Conservation (phyloP, 306 rosid genomes). For the Sicyos edulis region DNA sequence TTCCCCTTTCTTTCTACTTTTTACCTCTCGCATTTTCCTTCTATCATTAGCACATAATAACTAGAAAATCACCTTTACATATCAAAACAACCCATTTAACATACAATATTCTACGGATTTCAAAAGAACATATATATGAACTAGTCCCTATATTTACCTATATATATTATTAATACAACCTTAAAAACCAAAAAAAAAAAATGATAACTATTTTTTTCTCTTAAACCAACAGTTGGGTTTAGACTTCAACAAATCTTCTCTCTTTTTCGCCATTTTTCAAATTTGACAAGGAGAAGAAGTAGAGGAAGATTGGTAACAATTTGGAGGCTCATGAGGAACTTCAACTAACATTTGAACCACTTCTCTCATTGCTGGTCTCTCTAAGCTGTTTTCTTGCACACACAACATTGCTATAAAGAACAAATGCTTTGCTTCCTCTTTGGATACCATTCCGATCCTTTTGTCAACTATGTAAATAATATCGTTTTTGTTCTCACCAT, state of each 20-base stretch:
- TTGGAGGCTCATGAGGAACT: conserved; percentile 33
- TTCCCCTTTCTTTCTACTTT: no score
- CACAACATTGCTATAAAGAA: conserved; percentile 64
- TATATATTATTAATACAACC: not conserved
- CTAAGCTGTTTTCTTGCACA: conserved; percentile 61
- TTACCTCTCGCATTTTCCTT: no score
- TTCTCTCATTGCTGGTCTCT: conserved; percentile 88
- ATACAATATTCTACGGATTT: not conserved
- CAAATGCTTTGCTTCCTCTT: conserved; percentile 66
- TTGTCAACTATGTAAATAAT: conserved; percentile 37
- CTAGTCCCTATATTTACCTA: not conserved
- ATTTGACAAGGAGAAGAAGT: conserved; percentile 24
- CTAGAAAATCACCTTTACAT: not conserved
- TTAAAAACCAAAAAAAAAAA: no score
- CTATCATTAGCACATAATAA: not conserved
- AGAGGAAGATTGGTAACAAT: conserved; percentile 32
- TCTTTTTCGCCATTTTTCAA: conserved; percentile 20
- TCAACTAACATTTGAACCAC: conserved; percentile 84
- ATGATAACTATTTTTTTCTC: not conserved
- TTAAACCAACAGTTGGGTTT: not conserved
- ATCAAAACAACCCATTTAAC: conserved; percentile 16
- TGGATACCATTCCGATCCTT: conserved; percentile 37
- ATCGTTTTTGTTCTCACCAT: conserved; percentile 39
- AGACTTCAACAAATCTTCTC: not conserved
- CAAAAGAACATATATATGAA: not conserved